Percentiles rank a stretch among this genome's conserved stretches.
Evolutionary conservation across 139 green algal genomes (phyloP).

Genomic region (Auxenochlorella protothecoides): DNA sequence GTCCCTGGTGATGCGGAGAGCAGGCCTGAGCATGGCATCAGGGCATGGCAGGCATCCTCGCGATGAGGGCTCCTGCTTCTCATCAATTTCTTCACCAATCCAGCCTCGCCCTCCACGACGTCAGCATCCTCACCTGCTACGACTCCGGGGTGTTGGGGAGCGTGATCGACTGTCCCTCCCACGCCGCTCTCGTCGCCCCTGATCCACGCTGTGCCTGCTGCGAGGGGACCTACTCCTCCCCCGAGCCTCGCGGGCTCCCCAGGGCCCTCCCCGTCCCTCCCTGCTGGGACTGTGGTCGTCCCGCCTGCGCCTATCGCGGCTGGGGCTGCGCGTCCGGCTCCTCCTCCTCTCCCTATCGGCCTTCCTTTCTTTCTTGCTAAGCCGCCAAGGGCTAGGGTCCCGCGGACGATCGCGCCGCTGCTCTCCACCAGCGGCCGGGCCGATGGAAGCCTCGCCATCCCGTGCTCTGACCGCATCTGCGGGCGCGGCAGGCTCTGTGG

Average conservation of each 20-base stretch:
- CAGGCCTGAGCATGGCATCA: no score
- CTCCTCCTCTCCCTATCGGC: neutral
- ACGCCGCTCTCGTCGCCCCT: neutral
- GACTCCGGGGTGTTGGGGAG: neutral
- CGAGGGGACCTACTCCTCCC: neutral
- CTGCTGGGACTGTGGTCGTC: no score
- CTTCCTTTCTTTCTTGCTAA: neutral
- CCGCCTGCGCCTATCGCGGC: constrained; percentile 3
- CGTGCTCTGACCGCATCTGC: no score
- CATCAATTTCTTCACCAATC: no score
- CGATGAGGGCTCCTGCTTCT: no score
- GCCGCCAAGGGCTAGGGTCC: constrained; percentile 1
- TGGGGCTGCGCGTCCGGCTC: neutral
- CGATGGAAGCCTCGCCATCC: no score
- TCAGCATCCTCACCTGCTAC: neutral
- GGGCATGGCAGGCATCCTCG: no score
- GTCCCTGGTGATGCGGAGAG: no score
- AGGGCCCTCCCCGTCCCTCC: neutral
- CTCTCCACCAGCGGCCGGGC: no score
- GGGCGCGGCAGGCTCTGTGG: no score
- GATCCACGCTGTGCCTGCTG: neutral
- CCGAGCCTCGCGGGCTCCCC: neutral
- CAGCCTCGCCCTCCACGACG: no score
- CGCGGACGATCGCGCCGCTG: neutral
- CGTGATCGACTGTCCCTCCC: constrained; percentile 1